Evolutionary conservation across 1,284 basidiomycete species (phyloP).

Genomic region (Sanghuangporus sanghuang): DNA sequence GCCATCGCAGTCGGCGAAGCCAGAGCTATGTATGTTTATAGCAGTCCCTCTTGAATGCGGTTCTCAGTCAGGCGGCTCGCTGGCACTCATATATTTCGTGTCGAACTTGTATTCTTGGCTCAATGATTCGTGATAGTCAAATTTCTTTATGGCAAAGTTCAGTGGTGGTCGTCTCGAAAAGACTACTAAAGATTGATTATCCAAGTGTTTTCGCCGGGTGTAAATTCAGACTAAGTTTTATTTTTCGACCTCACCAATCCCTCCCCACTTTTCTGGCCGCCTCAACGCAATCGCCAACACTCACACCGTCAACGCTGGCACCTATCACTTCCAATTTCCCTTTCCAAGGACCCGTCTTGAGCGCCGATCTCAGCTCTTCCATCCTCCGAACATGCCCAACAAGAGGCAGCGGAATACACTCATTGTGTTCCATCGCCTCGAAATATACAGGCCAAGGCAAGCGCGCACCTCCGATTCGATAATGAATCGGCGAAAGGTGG

Average conservation of each 20-base stretch:
- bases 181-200: background rate
- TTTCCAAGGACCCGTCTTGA: constrained; percentile 43
- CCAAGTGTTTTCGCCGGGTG: background rate
- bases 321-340: constrained; percentile 73
- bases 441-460: constrained; percentile 58
- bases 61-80: no score
- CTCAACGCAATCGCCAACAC: constrained; percentile 85
- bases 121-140: no score
- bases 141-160: no score
- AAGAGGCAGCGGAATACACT: constrained; percentile 81
- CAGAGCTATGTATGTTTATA: no score
- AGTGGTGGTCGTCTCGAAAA: no score
- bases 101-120: no score
- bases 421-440: constrained; percentile 50
- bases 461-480: constrained; percentile 24
- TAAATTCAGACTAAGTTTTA: background rate
- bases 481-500: constrained; percentile 50
- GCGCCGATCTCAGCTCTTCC: constrained; percentile 46
- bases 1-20: no score
- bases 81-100: no score
- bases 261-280: constrained; percentile 56
- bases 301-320: constrained; percentile 85
- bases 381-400: constrained; percentile 75
- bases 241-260: constrained; percentile 10
- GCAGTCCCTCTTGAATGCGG: no score